Percentiles rank a stretch among this genome's conserved stretches.
phyloP scores from a whole-genome alignment of 2,329 filamentous ascomycete species.

The Fusarium annulatum region DNA sequence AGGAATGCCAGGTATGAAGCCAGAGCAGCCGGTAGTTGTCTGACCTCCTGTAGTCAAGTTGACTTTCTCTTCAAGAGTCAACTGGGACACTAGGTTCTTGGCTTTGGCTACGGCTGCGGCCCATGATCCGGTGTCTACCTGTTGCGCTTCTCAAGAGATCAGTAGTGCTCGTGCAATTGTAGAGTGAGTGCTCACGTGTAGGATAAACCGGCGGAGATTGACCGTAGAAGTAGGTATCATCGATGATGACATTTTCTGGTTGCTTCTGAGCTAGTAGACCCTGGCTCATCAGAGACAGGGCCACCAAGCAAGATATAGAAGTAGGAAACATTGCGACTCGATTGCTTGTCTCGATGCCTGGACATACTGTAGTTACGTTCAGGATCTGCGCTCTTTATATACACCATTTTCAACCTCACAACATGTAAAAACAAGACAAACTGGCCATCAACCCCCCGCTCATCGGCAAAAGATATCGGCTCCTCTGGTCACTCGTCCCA shows the following conservation, averaged over 20 bases:
- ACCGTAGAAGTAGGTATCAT: constrained; percentile 8
- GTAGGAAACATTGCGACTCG: neutral
- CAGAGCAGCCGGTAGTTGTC: constrained; percentile 6
- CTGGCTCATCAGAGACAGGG: neutral
- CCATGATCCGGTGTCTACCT: constrained; percentile 2
- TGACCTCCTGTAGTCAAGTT: constrained; percentile 15
- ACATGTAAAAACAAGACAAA: neutral
- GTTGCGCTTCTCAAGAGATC: neutral
- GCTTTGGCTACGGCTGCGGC: neutral
- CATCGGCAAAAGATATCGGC: neutral
- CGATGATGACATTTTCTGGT: neutral
- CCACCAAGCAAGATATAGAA: neutral
- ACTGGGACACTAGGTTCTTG: neutral
- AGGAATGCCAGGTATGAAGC: neutral
- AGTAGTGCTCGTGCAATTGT: fast-evolving
- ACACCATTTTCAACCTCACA: neutral
- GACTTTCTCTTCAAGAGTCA: constrained; percentile 25
- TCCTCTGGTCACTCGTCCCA: neutral
- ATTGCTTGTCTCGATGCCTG: neutral
- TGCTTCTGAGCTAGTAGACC: neutral
- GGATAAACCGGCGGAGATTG: constrained; percentile 2
- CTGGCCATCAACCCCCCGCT: neutral
- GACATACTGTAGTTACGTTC: neutral
- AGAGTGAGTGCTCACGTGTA: neutral
- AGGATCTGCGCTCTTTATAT: neutral